Evolutionary conservation across 257 asterid genomes (phyloP), one percentile per base, ranked within the genome.

Genomic region (Primulina tabacum): DNA sequence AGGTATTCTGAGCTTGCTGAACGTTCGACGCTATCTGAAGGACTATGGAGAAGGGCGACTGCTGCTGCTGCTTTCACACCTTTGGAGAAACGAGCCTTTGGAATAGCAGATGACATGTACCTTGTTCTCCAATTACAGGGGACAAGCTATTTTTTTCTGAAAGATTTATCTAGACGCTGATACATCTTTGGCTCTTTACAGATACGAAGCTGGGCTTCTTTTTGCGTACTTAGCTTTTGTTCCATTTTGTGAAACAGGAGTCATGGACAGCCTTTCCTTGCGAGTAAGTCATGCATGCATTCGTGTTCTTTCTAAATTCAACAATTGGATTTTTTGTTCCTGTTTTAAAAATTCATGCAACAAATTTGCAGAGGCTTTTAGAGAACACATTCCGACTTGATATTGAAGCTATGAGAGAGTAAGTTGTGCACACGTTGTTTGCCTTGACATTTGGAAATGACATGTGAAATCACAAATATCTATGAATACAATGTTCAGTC

Each of bases 151-250:
- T 37, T 56, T 37, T 60, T 60, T 53, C 57, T n/a, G 32, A 59
- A 61, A 37, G 18, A 69, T 53, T 63, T 34, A 65, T 64, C 69
- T 14, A 28, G 43, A 8, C 10, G 7, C 34, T 32, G 64, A 28
- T 29, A 70, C 65, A 68, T 60, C 17, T 47, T 58, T 61, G 67
- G 71, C 70, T 43, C 58, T 56, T 73, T 75, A 73, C 89, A 90
- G 98, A 77, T 92, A 88, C 77, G 98, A 92, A 88, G 97, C 98
- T 21, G 98, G 98, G 53, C 96, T 92, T 71, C 90, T 92, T 69
- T 73, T 88, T 33, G 95, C 97, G 5, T 85, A 84, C 66, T 75
- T 88, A 63, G 86, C 97, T 57, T 90, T 92, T 80, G 71, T 92
- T 72, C 96, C 98, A 33, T 90, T 92, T 78, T 92, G 95, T 69